These are phyloP conservation scores for Paramecium biaurelia DNA, from an alignment of 73 alveolate species.

Conservation along the genomic window DNA sequence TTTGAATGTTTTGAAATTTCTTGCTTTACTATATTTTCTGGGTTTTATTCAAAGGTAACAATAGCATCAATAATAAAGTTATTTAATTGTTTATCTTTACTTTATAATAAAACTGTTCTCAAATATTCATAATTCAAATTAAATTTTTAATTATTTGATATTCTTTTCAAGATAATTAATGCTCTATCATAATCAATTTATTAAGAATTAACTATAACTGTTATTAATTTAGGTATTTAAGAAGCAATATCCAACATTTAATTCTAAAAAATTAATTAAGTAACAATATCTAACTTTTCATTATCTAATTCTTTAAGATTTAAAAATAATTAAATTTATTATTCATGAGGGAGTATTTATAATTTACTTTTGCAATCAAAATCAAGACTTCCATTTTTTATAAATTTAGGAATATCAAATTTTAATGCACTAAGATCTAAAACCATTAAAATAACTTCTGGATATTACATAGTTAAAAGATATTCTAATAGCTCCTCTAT, in stretches of 20 bases:
- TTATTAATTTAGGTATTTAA: not conserved
- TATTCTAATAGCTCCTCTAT: not conserved
- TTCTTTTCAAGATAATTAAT: not conserved
- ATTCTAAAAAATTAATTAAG: not conserved
- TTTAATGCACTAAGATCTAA: not conserved
- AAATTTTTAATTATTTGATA: not conserved
- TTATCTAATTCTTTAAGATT: not conserved
- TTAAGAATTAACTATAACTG: not conserved
- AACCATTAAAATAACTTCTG: not conserved
- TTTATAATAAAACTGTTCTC: not conserved
- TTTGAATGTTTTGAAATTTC: not conserved
- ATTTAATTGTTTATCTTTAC: not conserved
- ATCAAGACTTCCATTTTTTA: not conserved
- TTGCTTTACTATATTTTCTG: not conserved
- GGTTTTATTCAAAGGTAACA: not conserved
- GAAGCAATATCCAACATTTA: not conserved
- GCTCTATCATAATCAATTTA: not conserved
- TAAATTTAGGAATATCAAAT: not conserved
- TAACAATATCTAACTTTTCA: not conserved
- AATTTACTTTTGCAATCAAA: not conserved
- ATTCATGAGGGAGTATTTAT: not conserved
- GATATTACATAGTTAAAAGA: not conserved
- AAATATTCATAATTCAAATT: not conserved
- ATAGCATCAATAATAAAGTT: not conserved
- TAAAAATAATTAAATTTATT: not conserved